These are phyloP conservation scores for Mycena leptocephala DNA, from an alignment of 768 basidiomycete genomes.

Conservation along the genomic window DNA sequence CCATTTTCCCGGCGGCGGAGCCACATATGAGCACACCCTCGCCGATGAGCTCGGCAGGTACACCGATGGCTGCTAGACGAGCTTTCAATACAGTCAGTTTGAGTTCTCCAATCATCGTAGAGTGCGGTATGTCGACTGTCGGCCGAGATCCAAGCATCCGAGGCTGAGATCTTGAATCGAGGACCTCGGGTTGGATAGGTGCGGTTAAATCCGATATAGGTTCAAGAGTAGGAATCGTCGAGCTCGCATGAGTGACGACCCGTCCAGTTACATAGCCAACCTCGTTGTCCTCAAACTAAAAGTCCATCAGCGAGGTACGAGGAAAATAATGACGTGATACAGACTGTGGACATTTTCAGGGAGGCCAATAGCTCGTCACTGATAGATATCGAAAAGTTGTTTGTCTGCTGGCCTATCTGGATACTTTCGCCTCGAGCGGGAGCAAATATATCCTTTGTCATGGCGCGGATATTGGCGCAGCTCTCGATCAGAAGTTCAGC, in stretches of 20 bases:
- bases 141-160: conserved; percentile 79
- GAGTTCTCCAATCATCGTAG: conserved; percentile 98
- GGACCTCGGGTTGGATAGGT: conserved; percentile 42
- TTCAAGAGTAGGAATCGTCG: conserved; percentile 92
- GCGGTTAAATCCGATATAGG: conserved; percentile 59
- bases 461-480: conserved; percentile 86
- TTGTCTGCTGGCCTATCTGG: conserved; percentile 96
- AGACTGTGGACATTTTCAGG: conserved; percentile 89
- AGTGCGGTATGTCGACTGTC: conserved; percentile 80
- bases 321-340: conserved; percentile 46
- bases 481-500: conserved; percentile 85
- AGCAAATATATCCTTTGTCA: conserved; percentile 94
- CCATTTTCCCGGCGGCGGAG: conserved; percentile 63
- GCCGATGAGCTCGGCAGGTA: conserved; percentile 96
- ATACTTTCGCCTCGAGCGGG: conserved; percentile 84
- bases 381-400: conserved; percentile 94
- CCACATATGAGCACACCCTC: conserved; percentile 97
- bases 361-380: conserved; percentile 89
- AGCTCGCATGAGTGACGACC: conserved; percentile 88
- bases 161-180: conserved; percentile 43
- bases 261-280: conserved; percentile 94
- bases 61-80: conserved; percentile 80
- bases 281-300: conserved; percentile 97
- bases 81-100: conserved; percentile 92
- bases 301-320: not conserved